These are phyloP conservation scores for Tylopilus felleus DNA, from an alignment of 768 basidiomycete genomes.

Conservation along the genomic window DNA sequence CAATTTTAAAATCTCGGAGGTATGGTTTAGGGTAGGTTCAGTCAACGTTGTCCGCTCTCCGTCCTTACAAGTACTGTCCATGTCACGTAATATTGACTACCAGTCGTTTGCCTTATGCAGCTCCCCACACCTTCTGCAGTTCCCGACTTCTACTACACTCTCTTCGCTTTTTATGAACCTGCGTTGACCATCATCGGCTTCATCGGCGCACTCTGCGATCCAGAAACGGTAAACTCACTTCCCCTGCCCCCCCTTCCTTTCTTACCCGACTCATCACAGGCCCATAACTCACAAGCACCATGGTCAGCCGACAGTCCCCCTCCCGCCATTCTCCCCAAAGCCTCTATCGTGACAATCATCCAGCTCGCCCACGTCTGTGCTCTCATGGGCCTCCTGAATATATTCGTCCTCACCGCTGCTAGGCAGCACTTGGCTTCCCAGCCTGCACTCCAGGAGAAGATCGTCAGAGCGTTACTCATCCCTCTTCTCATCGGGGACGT, in stretches of 20 bases:
- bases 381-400: constrained; percentile 66
- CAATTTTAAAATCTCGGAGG: neutral
- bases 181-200: constrained; percentile 61
- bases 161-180: constrained; percentile 76
- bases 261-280: constrained; percentile 37
- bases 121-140: constrained; percentile 56
- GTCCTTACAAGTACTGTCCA: no score
- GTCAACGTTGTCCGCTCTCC: no score
- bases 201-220: constrained; percentile 63
- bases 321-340: constrained; percentile 48
- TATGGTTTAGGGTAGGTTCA: constrained; percentile 29
- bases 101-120: constrained; percentile 35
- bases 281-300: constrained; percentile 72
- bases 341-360: constrained; percentile 65
- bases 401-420: constrained; percentile 60
- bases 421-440: constrained; percentile 57
- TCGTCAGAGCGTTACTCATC: constrained; percentile 57
- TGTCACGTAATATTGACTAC: no score
- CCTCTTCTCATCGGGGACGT: constrained; percentile 72
- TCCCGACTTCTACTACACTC: constrained; percentile 67
- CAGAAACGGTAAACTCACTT: constrained; percentile 48
- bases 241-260: neutral
- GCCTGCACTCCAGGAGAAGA: constrained; percentile 69
- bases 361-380: constrained; percentile 79
- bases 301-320: constrained; percentile 54